Percentiles rank a stretch among this genome's conserved stretches.
Evolutionary conservation across 1,284 basidiomycete species (phyloP).

Genomic region (Ganoderma boninense): DNA sequence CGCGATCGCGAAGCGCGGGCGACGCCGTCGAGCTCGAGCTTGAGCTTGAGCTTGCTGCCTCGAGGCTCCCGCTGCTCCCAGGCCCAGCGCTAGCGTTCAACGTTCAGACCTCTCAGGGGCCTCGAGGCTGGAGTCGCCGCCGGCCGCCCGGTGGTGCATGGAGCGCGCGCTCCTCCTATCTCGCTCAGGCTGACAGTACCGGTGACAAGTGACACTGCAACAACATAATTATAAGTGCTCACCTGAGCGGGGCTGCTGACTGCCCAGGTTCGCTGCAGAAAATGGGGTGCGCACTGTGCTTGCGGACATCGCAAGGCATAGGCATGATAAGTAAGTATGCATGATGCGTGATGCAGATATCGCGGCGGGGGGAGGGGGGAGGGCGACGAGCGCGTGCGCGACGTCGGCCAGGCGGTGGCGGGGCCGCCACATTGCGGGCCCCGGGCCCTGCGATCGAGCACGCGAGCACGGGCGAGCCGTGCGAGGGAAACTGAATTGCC

Average conservation of each 20-base stretch:
- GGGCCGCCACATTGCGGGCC: not conserved
- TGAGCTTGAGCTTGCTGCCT: constrained; percentile 6
- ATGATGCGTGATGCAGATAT: no score
- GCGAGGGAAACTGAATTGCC: not conserved
- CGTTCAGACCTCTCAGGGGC: no score
- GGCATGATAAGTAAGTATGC: no score
- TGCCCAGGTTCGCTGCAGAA: not conserved
- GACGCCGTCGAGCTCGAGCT: not conserved
- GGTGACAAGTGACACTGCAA: no score
- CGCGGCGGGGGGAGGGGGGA: no score
- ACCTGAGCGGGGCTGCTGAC: not conserved
- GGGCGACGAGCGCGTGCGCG: not conserved
- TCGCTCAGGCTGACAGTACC: not conserved
- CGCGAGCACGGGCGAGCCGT: not conserved
- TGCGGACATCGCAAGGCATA: no score
- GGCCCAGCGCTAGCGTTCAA: constrained; percentile 1
- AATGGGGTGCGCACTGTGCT: not conserved
- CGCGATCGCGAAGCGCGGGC: not conserved
- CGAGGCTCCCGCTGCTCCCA: constrained; percentile 4
- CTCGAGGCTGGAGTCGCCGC: no score
- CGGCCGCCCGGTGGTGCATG: no score
- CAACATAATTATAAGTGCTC: not conserved
- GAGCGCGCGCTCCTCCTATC: constrained; percentile 5
- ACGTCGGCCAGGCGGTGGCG: not conserved
- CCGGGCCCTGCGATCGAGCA: not conserved